Base-by-base conservation (phyloP, 2,329 filamentous ascomycete genomes). In the Colletotrichum sp. region DNA sequence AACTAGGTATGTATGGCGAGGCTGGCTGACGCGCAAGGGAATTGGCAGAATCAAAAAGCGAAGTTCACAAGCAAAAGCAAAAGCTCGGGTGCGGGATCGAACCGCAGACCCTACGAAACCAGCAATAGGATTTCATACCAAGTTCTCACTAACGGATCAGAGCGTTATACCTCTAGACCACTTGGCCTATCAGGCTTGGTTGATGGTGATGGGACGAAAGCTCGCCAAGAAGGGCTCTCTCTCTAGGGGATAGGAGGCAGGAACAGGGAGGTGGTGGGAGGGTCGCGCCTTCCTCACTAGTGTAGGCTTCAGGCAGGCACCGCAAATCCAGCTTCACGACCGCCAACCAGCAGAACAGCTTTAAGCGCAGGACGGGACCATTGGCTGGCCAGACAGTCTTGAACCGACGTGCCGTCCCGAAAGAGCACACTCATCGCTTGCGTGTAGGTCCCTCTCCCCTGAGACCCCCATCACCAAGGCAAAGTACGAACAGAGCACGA, bases 81-180 rank as follows among this genome's bases (percentile, higher is more conserved):
- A 61, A 61, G 59, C 27, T 61, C 28, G 27, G 30, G 59, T 13
- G 19, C 59, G n/a, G 59, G 59, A 32, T 61, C 28, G 59, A 61
- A 61, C 59, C 59, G 59, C 30, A 48, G 57, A 61, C 59, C 59
- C 59, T 61, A 61, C 59, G 28, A 61, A 61, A 61, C 19, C 59
- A 13, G 30, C 30, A 30, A 61, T 61, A 4, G 27, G 28, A 61
- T 61, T 61, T 61, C 59, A 61, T 61, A 61, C 59, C 59, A 61
- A 61, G 59, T 61, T 61, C 59, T 32, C 30, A 61, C 59, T 34
- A 61, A 61, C 59, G 59, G 28, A 34, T 11, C 59, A 61, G 59
- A n/a, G 59, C 59, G 59, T 61, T 61, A 61, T 34, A 61, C 59
- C 59, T 61, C 28, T 32, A 34, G 59, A n/a, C 59, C 59, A 61